phyloP scores from a whole-genome alignment of 2,329 filamentous ascomycete species.

The Colletotrichum melonis region DNA sequence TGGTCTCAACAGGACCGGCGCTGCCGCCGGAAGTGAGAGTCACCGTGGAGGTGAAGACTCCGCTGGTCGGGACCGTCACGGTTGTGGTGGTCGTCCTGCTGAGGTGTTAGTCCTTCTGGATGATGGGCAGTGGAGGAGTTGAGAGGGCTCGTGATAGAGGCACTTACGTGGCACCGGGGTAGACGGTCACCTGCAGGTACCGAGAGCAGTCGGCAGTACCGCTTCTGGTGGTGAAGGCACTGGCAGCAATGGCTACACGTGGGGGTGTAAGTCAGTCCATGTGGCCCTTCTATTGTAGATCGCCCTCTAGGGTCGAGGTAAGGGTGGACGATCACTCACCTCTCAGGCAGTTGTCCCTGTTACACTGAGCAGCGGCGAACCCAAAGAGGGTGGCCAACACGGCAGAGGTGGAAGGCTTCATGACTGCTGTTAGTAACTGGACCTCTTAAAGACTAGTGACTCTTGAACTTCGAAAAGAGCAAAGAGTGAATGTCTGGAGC shows the following conservation, averaged over 20 bases:
- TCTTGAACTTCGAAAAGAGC: constrained; percentile 22
- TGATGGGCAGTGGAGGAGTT: not conserved
- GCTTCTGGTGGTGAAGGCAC: constrained; percentile 16
- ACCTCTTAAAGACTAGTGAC: constrained; percentile 14
- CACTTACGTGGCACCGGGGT: constrained; percentile 19
- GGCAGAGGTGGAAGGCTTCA: constrained; percentile 32
- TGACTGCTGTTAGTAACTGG: constrained; percentile 23
- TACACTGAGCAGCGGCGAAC: constrained; percentile 29
- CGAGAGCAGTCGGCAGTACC: constrained; percentile 32
- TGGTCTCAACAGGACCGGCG: constrained; percentile 19
- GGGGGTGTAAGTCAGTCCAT: not conserved
- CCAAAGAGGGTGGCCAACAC: constrained; percentile 34
- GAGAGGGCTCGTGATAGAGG: not conserved
- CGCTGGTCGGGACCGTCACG: constrained; percentile 22
- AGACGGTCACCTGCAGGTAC: constrained; percentile 21
- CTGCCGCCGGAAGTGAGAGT: constrained; percentile 12
- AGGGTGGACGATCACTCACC: constrained; percentile 11
- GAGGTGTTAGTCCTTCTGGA: not conserved
- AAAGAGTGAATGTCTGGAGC: constrained; percentile 23
- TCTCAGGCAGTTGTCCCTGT: constrained; percentile 34
- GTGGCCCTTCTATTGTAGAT: not conserved
- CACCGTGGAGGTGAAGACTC: constrained; percentile 22
- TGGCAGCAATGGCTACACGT: constrained; percentile 26
- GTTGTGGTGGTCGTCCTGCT: constrained; percentile 25
- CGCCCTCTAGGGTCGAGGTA: not conserved